Evolutionary conservation across 495 filamentous ascomycete genomes (phyloP), one percentile per base, ranked within the genome.

Genomic region (Baudoinia panamericana): DNA sequence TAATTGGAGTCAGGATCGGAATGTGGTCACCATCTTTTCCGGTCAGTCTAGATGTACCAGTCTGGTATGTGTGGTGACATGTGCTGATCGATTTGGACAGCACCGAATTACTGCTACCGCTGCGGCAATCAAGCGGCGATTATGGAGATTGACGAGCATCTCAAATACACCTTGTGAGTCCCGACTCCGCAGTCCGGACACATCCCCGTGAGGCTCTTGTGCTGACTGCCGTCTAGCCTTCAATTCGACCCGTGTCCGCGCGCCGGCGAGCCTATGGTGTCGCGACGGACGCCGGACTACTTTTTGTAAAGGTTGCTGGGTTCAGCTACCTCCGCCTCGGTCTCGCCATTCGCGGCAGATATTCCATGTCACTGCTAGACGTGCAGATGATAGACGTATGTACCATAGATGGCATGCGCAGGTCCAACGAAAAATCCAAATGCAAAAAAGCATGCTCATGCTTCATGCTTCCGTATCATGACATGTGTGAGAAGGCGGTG

Each of bases 131-230:
- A 97, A 65, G 90, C 90, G 36, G 90, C 90, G 8, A 97, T 97
- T 62, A 97, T 97, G 90, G 90, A 97, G 63, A 97, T 97, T 62
- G 90, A 97, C 47, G 90, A 97, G 64, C 86, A 97, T 63, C 65
- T 97, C 62, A 96, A 97, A 69, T 97, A 96, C 61, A 97, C 90
- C 55, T 97, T 97, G 90, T 97, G 73, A 65, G 85, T 80, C 22
- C 10, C 21, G 7, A 31, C n/a, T 20, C n/a, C n/a, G n/a, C n/a
- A n/a, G n/a, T 4, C 26, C n/a, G 20, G 15, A 11, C 16, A 20
- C 9, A n/a, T 16, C 30, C 26, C 36, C 31, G 2, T n/a, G n/a
- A n/a, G n/a, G n/a, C n/a, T n/a, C n/a, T n/a, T n/a, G n/a, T 28
- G 26, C 27, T 47, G 30, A 35, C 30, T 33, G 27, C 27, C 49